Evolutionary conservation across 176 grass and related monocot genomes (phyloP).

Genomic region (Juncus effusus): DNA sequence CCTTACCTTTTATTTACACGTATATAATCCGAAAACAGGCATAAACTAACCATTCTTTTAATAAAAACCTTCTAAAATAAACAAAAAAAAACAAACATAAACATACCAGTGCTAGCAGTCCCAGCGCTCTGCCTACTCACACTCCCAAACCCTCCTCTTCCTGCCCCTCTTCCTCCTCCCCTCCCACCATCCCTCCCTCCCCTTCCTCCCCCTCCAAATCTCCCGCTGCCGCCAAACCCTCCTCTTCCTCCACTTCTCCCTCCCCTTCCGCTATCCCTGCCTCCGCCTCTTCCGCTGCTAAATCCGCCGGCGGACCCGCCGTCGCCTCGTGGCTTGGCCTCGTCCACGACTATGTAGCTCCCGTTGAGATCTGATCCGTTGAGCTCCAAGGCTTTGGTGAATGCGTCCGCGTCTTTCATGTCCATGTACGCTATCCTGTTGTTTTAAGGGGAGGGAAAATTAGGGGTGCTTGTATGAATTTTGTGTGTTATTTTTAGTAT

Average conservation of each 20-base stretch:
- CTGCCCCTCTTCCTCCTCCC: slow-evolving; percentile 1
- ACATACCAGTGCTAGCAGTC: slow-evolving; percentile 55
- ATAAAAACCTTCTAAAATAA: too few species aligned
- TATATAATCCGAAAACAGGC: background rate
- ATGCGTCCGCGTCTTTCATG: slow-evolving; percentile 42
- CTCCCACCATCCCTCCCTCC: slow-evolving; percentile 23
- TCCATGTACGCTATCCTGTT: slow-evolving; percentile 83
- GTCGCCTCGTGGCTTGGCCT: slow-evolving; percentile 50
- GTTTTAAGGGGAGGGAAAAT: too few species aligned
- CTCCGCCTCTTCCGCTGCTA: slow-evolving; percentile 28
- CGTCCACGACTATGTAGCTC: slow-evolving; percentile 40
- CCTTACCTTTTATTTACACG: too few species aligned
- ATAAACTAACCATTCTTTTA: too few species aligned
- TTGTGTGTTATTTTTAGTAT: too few species aligned
- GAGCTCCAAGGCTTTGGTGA: slow-evolving; percentile 53
- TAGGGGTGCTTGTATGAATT: too few species aligned
- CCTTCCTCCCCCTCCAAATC: slow-evolving; percentile 37
- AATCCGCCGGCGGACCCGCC: slow-evolving; percentile 18
- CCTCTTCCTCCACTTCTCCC: slow-evolving; percentile 35
- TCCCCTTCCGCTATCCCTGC: slow-evolving; percentile 32
- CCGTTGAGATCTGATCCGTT: slow-evolving; percentile 59
- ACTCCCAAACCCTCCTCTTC: slow-evolving; percentile 31
- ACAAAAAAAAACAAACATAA: background rate
- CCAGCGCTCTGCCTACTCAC: slow-evolving; percentile 36
- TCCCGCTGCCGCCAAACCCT: slow-evolving; percentile 8